Base-by-base conservation (phyloP, 1,139 yeast genomes). In the Lodderomyces beijingensis region DNA sequence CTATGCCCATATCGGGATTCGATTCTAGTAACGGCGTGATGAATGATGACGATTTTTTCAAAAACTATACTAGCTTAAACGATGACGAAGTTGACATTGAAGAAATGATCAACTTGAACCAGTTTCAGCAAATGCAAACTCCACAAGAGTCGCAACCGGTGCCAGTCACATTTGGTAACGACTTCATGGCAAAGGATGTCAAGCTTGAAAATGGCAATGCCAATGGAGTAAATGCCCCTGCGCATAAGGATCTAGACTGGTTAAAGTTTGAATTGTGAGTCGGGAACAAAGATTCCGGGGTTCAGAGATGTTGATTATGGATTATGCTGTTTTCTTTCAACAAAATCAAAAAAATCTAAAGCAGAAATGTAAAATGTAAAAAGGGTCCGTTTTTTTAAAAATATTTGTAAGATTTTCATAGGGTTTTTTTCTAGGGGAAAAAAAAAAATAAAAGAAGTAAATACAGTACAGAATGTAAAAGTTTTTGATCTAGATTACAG, bases 201-300 rank as follows among this genome's bases (percentile, higher is more conserved):
- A 30, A 9, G 19, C 13, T 5, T 14, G 13, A 11, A 7, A 16
- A 12, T 17, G 17, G 16, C 15, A 30, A 16, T 19, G 30, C 27
- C 24, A 16, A 7, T 9, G 24, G 14, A 6, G 26, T 14, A 27
- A 12, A n/a, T n/a, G 35, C 16, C 20, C 22, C 26, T 14, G 27
- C 11, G 10, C 9, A 10, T 12, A 43, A 53, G 31, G 73, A 67
- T 43, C 55, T 68, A 34, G 74, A 67, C 39, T 68, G 74, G 74
- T 55, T 68, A 38, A 67, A 66, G 44, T 68, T 68, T 46, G 74
- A 66, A 37, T 53, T 67, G 13, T 65, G 51, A 40, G 16, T 11
- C 26, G 12, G n/a, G 10, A 19, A 19, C 10, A 19, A 19, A 19
- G n/a, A 19, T n/a, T n/a, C n/a, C n/a, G n/a, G n/a, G n/a, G n/a